Conservation (phyloP, 2,329 filamentous ascomycete species). For the Hypoxylon sp. region DNA sequence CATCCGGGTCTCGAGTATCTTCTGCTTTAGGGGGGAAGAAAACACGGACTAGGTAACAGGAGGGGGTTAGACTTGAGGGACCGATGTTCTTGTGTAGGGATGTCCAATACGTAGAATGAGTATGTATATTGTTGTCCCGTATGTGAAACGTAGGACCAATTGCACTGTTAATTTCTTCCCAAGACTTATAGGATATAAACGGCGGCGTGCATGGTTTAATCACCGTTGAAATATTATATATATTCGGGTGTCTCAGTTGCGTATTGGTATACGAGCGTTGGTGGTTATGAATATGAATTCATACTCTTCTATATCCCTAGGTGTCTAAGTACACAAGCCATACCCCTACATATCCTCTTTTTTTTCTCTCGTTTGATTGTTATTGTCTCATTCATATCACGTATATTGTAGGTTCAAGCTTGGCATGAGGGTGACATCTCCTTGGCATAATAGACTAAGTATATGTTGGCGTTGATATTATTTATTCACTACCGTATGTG, state of each 20-base stretch:
- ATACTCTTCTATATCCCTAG: not conserved
- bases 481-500: not conserved
- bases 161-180: not conserved
- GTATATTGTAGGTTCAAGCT: too few relatives aligned
- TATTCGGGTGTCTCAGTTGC: not conserved
- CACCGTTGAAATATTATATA: not conserved
- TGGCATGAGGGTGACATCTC: not conserved
- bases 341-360: not conserved
- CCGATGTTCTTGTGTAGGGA: not conserved
- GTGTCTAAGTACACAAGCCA: not conserved
- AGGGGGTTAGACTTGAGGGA: not conserved
- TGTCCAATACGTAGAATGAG: not conserved
- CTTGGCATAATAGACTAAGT: not conserved
- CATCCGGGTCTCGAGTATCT: not conserved
- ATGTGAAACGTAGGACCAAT: not conserved
- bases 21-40: not conserved
- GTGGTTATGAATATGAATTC: not conserved
- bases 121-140: not conserved
- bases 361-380: too few relatives aligned
- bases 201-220: slow-evolving; percentile 3
- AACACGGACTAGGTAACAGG: not conserved
- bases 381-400: too few relatives aligned
- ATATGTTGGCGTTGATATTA: not conserved
- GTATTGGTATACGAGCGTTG: not conserved
- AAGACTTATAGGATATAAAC: not conserved